phyloP scores from a whole-genome alignment of 2,329 filamentous ascomycete species.

The Arachnopeziza araneosa region DNA sequence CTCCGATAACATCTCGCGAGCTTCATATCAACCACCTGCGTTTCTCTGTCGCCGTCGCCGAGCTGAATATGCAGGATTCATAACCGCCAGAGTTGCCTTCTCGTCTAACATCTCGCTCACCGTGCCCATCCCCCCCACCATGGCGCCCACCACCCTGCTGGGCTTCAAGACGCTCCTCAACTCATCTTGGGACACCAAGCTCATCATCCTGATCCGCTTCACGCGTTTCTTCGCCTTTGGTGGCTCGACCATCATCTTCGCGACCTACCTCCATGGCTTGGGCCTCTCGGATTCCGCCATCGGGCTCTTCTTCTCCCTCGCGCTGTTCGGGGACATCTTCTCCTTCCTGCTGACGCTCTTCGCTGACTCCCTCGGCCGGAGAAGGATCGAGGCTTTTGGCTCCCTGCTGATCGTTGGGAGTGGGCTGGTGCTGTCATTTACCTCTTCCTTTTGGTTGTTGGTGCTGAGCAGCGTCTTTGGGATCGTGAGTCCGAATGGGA shows the following conservation, averaged over 20 bases:
- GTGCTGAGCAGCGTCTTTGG: conserved; percentile 52
- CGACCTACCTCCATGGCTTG: conserved; percentile 47
- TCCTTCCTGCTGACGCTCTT: conserved; percentile 53
- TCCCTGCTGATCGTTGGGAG: conserved; percentile 50
- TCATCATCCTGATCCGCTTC: conserved; percentile 55
- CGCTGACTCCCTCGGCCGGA: conserved; percentile 52
- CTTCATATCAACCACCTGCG: too few relatives aligned
- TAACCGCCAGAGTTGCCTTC: not conserved
- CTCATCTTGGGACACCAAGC: conserved; percentile 45
- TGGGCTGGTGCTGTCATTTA: conserved; percentile 49
- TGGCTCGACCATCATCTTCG: conserved; percentile 50
- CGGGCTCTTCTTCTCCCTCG: conserved; percentile 61
- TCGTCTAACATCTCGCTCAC: not conserved
- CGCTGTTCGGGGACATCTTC: conserved; percentile 54
- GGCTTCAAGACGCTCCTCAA: conserved; percentile 39
- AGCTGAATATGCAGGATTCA: not conserved
- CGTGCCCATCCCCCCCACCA: not conserved
- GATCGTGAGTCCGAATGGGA: conserved; percentile 56
- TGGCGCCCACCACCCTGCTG: conserved; percentile 14
- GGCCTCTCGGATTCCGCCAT: conserved; percentile 45
- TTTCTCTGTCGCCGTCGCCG: too few relatives aligned
- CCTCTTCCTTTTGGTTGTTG: conserved; percentile 50
- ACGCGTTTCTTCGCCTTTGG: conserved; percentile 60
- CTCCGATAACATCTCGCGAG: too few relatives aligned
- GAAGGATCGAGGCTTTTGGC: conserved; percentile 46